These are phyloP conservation scores for Cladosporium colombiae DNA, from an alignment of 2,329 filamentous ascomycete genomes.

Conservation along the genomic window DNA sequence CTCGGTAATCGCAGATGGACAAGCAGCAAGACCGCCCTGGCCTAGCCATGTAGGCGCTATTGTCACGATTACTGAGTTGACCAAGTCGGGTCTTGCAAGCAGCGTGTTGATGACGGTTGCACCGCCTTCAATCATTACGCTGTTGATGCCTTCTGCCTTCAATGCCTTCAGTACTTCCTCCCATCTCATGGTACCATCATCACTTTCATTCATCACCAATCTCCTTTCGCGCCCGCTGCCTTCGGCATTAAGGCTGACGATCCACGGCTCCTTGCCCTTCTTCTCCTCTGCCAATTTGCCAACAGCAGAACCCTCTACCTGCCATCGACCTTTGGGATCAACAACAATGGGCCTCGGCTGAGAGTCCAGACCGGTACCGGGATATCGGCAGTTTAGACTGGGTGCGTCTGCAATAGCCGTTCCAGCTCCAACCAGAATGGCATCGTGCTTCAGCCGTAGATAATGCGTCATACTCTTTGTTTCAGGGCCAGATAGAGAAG, in stretches of 20 bases:
- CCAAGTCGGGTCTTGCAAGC: conserved; percentile 60
- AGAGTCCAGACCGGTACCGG: conserved; percentile 50
- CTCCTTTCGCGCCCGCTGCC: conserved; percentile 39
- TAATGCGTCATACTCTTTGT: conserved; percentile 94
- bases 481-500: conserved; percentile 75
- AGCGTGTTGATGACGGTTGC: conserved; percentile 79
- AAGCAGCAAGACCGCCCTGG: conserved; percentile 75
- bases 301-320: conserved; percentile 61
- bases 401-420: conserved; percentile 86
- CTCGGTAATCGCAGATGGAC: conserved; percentile 60
- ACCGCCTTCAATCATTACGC: conserved; percentile 92
- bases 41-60: conserved; percentile 92
- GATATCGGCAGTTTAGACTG: conserved; percentile 76
- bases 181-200: conserved; percentile 55
- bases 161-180: conserved; percentile 61
- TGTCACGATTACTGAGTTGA: conserved; percentile 81
- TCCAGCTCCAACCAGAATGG: conserved; percentile 80
- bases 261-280: conserved; percentile 70
- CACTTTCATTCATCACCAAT: neutral
- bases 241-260: conserved; percentile 49
- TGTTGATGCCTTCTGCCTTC: conserved; percentile 62
- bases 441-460: conserved; percentile 77
- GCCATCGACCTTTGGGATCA: conserved; percentile 77
- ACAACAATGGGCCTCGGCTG: conserved; percentile 83
- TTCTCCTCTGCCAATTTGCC: conserved; percentile 64